Conservation (phyloP, 306 rosid species). For the Lathyrus oleraceus region DNA sequence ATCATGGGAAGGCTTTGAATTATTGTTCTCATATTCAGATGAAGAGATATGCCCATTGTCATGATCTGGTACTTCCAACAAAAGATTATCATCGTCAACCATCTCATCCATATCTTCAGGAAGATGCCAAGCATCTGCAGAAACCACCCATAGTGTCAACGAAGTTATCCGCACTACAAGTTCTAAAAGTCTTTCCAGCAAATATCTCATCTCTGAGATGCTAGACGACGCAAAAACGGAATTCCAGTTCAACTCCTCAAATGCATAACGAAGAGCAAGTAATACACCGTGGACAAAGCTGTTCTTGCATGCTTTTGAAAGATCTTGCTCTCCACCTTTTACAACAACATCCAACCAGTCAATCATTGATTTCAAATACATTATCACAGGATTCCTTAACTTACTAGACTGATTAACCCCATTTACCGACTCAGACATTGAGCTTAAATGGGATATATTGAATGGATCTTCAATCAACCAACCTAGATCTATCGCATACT, state of each 20-base stretch:
- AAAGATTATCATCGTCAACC: conserved; percentile 64
- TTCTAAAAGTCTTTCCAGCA: conserved; percentile 69
- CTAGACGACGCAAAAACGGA: conserved; percentile 52
- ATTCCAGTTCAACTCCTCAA: conserved; percentile 93
- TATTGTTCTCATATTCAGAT: conserved; percentile 49
- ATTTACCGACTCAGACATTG: conserved; percentile 45
- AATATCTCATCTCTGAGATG: conserved; percentile 61
- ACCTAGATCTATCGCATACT: conserved; percentile 84
- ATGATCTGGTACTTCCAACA: conserved; percentile 59
- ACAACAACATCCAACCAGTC: conserved; percentile 80
- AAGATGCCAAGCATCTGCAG: conserved; percentile 93
- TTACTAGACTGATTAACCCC: conserved; percentile 43
- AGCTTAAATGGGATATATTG: conserved; percentile 45
- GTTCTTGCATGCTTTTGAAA: conserved; percentile 78
- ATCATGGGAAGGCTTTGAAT: conserved; percentile 47
- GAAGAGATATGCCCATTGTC: conserved; percentile 45
- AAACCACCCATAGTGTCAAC: conserved; percentile 91
- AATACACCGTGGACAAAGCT: conserved; percentile 96
- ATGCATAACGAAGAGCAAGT: conserved; percentile 83
- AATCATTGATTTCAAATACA: conserved; percentile 73
- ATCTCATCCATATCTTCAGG: conserved; percentile 91
- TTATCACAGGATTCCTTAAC: conserved; percentile 56
- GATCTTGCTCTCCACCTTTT: conserved; percentile 79
- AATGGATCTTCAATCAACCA: conserved; percentile 65
- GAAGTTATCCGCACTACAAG: conserved; percentile 88